Conservation (phyloP, 768 basidiomycete species). For the Thelephora aurantiotincta region DNA sequence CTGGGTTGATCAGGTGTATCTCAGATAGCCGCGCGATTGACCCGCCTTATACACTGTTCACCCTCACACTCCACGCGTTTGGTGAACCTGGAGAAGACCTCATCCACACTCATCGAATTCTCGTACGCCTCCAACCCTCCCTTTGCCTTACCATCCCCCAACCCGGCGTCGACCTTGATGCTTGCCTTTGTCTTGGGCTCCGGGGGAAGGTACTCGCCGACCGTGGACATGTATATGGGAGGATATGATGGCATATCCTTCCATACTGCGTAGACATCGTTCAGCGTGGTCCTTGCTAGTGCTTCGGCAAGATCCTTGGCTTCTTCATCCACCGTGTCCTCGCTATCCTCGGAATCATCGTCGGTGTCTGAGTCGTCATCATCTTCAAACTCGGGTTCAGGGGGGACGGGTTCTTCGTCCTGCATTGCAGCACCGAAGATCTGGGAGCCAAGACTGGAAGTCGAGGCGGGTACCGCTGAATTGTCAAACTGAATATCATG, state of each 20-base stretch:
- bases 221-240: slow-evolving; percentile 61
- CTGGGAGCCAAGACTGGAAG: slow-evolving; percentile 48
- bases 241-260: slow-evolving; percentile 46
- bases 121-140: slow-evolving; percentile 63
- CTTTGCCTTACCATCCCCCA: slow-evolving; percentile 23
- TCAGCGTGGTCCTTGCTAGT: slow-evolving; percentile 36
- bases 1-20: slow-evolving; percentile 2
- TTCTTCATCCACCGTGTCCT: slow-evolving; percentile 11
- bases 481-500: slow-evolving; percentile 9
- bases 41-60: slow-evolving; percentile 80
- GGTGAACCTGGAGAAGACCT: slow-evolving; percentile 76
- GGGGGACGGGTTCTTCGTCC: neutral
- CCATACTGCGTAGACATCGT: slow-evolving; percentile 46
- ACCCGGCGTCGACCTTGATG: slow-evolving; percentile 24
- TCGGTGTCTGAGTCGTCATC: slow-evolving; percentile 24
- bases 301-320: slow-evolving; percentile 34
- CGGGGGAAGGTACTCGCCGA: slow-evolving; percentile 56
- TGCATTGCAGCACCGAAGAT: slow-evolving; percentile 37
- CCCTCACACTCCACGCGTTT: slow-evolving; percentile 56
- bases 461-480: slow-evolving; percentile 15
- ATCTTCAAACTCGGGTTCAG: slow-evolving; percentile 15
- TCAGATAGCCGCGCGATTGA: slow-evolving; percentile 6
- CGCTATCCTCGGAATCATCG: slow-evolving; percentile 14
- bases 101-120: slow-evolving; percentile 66
- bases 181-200: slow-evolving; percentile 33